phyloP scores from a whole-genome alignment of 805 yeast genomes.

The Candida nemodendra region DNA sequence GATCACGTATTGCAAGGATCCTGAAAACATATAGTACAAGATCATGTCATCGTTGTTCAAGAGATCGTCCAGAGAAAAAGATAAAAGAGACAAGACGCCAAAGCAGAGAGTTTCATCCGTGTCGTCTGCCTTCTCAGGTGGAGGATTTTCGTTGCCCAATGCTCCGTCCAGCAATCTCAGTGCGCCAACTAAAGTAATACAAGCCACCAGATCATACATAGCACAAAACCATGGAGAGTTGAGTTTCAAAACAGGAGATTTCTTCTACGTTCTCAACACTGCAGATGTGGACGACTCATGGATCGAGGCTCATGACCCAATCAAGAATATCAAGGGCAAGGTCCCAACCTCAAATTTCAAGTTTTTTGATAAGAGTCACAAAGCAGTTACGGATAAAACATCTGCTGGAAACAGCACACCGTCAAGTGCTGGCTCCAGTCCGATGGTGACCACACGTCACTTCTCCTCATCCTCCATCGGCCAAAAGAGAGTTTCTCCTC shows the following conservation, averaged over 20 bases:
- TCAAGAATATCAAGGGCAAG: conserved; percentile 72
- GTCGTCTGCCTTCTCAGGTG: conserved; percentile 15
- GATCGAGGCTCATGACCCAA: conserved; percentile 89
- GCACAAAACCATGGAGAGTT: conserved; percentile 84
- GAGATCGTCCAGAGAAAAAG: conserved; percentile 32
- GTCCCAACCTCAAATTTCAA: conserved; percentile 88
- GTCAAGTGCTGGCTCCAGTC: conserved; percentile 22
- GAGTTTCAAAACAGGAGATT: conserved; percentile 77
- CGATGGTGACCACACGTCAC: conserved; percentile 8
- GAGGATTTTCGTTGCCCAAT: conserved; percentile 3
- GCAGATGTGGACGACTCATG: conserved; percentile 50
- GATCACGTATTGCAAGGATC: no score
- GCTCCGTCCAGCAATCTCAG: conserved; percentile 21
- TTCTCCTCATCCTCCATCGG: conserved; percentile 34
- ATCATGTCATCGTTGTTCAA: conserved; percentile 33
- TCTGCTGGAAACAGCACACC: conserved; percentile 8
- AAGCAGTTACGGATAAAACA: conserved; percentile 31
- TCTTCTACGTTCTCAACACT: conserved; percentile 73
- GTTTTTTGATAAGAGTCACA: conserved; percentile 59
- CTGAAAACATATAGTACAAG: no score
- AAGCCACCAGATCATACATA: conserved; percentile 72
- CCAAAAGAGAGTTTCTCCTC: conserved; percentile 18
- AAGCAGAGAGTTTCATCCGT: conserved; percentile 21
- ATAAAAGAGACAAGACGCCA: conserved; percentile 20
- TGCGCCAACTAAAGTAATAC: conserved; percentile 80